Conservation (phyloP, 2,329 filamentous ascomycete species). For the Gnomoniopsis smithogilvyi region DNA sequence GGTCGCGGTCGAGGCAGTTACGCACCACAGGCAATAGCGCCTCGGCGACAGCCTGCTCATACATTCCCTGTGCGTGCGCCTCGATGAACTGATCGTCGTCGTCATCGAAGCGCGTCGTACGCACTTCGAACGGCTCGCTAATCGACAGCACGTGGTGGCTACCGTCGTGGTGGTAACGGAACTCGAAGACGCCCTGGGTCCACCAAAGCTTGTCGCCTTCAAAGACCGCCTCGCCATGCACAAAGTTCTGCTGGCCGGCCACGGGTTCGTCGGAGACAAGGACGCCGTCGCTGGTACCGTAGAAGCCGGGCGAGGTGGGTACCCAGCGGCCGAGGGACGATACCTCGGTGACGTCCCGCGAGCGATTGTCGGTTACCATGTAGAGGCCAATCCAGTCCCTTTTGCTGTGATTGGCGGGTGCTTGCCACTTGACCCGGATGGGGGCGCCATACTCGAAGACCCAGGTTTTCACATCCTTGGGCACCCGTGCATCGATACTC, state of each 20-base stretch:
- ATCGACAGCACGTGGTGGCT: slow-evolving; percentile 93
- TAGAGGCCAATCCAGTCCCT: slow-evolving; percentile 96
- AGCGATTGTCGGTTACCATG: slow-evolving; percentile 90
- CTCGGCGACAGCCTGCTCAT: slow-evolving; percentile 69
- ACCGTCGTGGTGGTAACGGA: slow-evolving; percentile 93
- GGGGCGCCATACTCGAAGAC: slow-evolving; percentile 87
- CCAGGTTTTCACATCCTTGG: slow-evolving; percentile 69
- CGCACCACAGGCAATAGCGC: slow-evolving; percentile 78
- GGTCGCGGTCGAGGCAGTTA: slow-evolving; percentile 90
- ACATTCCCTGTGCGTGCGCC: slow-evolving; percentile 52
- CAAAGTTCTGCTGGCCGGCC: slow-evolving; percentile 48
- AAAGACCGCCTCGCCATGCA: slow-evolving; percentile 82
- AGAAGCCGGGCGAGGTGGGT: slow-evolving; percentile 72
- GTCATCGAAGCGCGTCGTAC: slow-evolving; percentile 74
- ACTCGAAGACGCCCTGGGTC: slow-evolving; percentile 94
- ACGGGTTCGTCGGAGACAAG: slow-evolving; percentile 63
- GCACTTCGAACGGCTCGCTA: slow-evolving; percentile 88
- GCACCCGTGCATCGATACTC: slow-evolving; percentile 64
- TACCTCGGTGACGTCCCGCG: slow-evolving; percentile 78
- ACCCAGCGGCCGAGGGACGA: slow-evolving; percentile 88
- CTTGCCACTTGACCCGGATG: slow-evolving; percentile 86
- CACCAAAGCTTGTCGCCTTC: slow-evolving; percentile 94
- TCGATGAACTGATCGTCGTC: slow-evolving; percentile 56
- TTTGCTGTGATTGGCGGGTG: slow-evolving; percentile 80
- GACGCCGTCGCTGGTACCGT: slow-evolving; percentile 78